Evolutionary conservation across 257 asterid genomes (phyloP).

Genomic region (Solanum sejunctum): DNA sequence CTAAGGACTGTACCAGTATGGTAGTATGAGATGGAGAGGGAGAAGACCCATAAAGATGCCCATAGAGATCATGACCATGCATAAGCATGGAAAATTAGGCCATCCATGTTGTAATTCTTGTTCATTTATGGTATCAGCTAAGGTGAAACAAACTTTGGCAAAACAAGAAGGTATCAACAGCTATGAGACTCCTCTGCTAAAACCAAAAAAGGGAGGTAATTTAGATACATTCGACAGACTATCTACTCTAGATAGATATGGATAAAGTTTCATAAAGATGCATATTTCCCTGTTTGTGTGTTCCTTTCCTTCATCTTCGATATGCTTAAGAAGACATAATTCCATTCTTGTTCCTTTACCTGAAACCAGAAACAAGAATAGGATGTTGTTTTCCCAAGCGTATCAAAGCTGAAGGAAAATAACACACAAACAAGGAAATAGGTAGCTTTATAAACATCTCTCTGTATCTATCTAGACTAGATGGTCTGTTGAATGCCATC

Average conservation of each 20-base stretch:
- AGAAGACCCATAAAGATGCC: too few species aligned
- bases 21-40: too few species aligned
- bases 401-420: neutral
- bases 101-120: too few species aligned
- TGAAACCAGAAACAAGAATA: neutral
- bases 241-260: neutral
- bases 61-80: too few species aligned
- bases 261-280: neutral
- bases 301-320: neutral
- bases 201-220: neutral
- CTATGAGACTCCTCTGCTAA: neutral
- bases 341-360: slow-evolving; percentile 7
- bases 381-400: slow-evolving; percentile 3
- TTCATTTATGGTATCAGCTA: too few species aligned
- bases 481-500: neutral
- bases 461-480: neutral
- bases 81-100: too few species aligned
- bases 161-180: neutral
- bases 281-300: neutral
- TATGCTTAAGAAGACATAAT: neutral
- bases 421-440: neutral
- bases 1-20: too few species aligned
- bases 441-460: neutral
- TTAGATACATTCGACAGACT: neutral
- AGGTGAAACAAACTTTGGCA: neutral